Conservation (phyloP, 805 yeast species). For the Lachancea cidri region DNA sequence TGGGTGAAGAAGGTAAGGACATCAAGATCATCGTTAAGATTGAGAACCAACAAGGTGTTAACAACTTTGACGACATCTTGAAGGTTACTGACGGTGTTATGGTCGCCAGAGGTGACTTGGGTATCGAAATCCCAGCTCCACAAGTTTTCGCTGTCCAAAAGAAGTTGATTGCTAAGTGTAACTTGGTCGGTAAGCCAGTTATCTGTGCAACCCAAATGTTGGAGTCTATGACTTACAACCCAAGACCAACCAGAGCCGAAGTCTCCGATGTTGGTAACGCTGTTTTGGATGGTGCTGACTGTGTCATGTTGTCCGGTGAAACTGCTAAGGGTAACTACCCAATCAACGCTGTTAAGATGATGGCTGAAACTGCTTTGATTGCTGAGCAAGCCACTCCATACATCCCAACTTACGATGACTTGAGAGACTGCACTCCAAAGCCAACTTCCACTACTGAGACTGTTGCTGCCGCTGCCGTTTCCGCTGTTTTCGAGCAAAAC, state of each 20-base stretch:
- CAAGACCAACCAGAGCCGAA: constrained; percentile 99
- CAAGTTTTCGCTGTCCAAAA: constrained; percentile 98
- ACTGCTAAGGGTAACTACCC: constrained; percentile 99
- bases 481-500: constrained; percentile 92
- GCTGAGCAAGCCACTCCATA: constrained; percentile 97
- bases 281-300: constrained; percentile 98
- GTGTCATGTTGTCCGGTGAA: constrained; percentile 99
- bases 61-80: constrained; percentile 96
- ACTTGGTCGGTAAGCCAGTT: constrained; percentile 98
- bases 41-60: constrained; percentile 99
- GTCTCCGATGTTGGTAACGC: constrained; percentile 99
- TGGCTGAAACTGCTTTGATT: constrained; percentile 94
- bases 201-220: constrained; percentile 99
- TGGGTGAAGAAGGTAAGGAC: constrained; percentile 95
- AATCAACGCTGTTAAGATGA: constrained; percentile 93
- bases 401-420: constrained; percentile 76
- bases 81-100: constrained; percentile 96
- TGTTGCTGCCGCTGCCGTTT: constrained; percentile 93
- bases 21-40: constrained; percentile 96
- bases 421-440: constrained; percentile 76
- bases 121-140: constrained; percentile 99
- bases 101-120: constrained; percentile 99
- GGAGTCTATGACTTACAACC: constrained; percentile 99
- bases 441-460: constrained; percentile 96
- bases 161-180: constrained; percentile 98